These are phyloP conservation scores for Mycena citricolor DNA, from an alignment of 1,284 basidiomycete genomes.

Conservation along the genomic window DNA sequence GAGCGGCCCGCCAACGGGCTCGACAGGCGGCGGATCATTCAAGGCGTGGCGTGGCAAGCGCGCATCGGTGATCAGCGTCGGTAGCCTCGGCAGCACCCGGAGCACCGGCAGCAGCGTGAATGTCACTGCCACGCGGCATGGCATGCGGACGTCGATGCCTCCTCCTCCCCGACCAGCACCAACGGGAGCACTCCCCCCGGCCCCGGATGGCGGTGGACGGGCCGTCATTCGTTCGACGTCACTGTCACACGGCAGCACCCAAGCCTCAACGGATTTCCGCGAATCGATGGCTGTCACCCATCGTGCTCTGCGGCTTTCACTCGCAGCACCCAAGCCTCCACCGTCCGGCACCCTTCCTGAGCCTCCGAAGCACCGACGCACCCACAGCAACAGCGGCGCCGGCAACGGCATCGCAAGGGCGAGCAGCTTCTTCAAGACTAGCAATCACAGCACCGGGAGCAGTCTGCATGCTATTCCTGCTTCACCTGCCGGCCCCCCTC, in stretches of 20 bases:
- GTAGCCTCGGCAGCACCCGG: background rate
- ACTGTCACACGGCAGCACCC: slow-evolving; percentile 11
- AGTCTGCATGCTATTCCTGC: slow-evolving; percentile 3
- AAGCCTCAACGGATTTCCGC: slow-evolving; percentile 12
- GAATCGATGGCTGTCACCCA: slow-evolving; percentile 19
- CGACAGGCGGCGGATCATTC: background rate
- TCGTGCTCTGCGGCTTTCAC: slow-evolving; percentile 21
- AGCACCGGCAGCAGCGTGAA: background rate
- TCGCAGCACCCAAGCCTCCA: slow-evolving; percentile 23
- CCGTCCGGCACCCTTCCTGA: slow-evolving; percentile 17
- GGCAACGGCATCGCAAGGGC: background rate
- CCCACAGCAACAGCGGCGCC: background rate
- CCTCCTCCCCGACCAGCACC: slow-evolving; percentile 23
- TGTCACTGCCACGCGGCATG: background rate
- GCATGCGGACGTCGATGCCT: slow-evolving; percentile 18
- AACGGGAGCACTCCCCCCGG: slow-evolving; percentile 22
- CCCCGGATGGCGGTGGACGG: slow-evolving; percentile 8
- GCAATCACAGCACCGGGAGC: background rate
- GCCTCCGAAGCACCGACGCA: slow-evolving; percentile 16
- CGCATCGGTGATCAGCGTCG: slow-evolving; percentile 4
- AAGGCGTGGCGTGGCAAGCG: slow-evolving; percentile 4
- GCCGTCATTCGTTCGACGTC: slow-evolving; percentile 13
- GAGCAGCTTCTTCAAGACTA: background rate
- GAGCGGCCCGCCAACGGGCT: background rate
- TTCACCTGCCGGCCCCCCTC: slow-evolving; percentile 17